These are phyloP conservation scores for Pseudogymnoascus sp. DNA, from an alignment of 2,329 filamentous ascomycete species.

Conservation along the genomic window DNA sequence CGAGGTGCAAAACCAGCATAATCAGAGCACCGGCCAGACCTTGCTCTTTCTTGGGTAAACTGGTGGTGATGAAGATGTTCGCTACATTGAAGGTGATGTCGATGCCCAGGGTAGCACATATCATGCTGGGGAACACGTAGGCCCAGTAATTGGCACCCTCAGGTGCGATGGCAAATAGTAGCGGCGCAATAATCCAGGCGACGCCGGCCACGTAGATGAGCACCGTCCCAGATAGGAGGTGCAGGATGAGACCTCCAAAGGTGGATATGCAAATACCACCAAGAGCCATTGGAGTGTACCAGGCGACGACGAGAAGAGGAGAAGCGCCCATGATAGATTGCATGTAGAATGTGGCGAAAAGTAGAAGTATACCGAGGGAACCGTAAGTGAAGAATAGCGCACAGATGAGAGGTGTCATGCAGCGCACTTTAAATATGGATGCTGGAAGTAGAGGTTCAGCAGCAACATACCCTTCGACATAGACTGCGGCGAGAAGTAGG, in stretches of 20 bases:
- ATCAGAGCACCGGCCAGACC: slow-evolving; percentile 65
- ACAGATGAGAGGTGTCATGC: slow-evolving; percentile 55
- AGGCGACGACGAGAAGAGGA: slow-evolving; percentile 50
- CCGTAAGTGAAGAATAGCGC: slow-evolving; percentile 62
- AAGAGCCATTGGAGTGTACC: slow-evolving; percentile 56
- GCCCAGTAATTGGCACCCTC: slow-evolving; percentile 46
- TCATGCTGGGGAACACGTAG: slow-evolving; percentile 63
- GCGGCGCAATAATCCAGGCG: slow-evolving; percentile 42
- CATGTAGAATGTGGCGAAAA: slow-evolving; percentile 63
- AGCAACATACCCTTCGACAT: slow-evolving; percentile 65
- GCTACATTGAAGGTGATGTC: slow-evolving; percentile 69
- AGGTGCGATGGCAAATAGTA: slow-evolving; percentile 48
- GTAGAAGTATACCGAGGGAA: slow-evolving; percentile 57
- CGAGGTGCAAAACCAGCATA: slow-evolving; percentile 62
- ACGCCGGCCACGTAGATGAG: slow-evolving; percentile 44
- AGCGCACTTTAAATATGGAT: slow-evolving; percentile 61
- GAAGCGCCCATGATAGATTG: slow-evolving; percentile 42
- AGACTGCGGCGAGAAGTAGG: slow-evolving; percentile 52
- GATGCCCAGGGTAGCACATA: slow-evolving; percentile 62
- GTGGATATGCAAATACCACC: slow-evolving; percentile 62
- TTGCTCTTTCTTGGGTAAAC: slow-evolving; percentile 57
- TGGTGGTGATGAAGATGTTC: slow-evolving; percentile 71
- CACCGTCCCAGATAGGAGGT: slow-evolving; percentile 44
- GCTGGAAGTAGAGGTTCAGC: slow-evolving; percentile 59
- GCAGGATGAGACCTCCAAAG: slow-evolving; percentile 48